A percentile compares a stretch with the other conserved stretches of the same genome.
Conservation (phyloP, 495 filamentous ascomycete species). For the Glarea lozoyensis region DNA sequence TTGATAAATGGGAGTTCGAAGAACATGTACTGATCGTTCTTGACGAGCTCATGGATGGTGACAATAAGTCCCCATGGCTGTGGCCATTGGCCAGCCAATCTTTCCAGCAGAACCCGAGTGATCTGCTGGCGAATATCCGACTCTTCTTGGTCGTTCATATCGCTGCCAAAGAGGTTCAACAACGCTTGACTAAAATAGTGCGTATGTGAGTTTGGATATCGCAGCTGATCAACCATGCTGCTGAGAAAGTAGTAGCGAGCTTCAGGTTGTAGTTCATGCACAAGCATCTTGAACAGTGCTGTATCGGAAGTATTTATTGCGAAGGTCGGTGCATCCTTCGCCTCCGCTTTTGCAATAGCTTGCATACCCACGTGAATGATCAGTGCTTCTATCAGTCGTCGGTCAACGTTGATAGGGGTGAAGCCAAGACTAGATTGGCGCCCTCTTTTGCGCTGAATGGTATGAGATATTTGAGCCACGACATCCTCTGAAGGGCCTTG, state of each 20-base stretch:
- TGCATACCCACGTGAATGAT: constrained; percentile 73
- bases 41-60: constrained; percentile 80
- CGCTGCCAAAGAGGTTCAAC: constrained; percentile 75
- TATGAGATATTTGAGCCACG: constrained; percentile 62
- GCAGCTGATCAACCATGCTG: constrained; percentile 84
- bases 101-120: constrained; percentile 76
- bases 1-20: constrained; percentile 92
- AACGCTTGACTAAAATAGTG: constrained; percentile 88
- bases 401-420: constrained; percentile 56
- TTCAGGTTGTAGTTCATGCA: constrained; percentile 64
- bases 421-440: constrained; percentile 53
- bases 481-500: constrained; percentile 52
- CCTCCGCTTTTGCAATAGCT: constrained; percentile 48
- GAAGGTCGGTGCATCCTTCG: constrained; percentile 58
- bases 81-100: constrained; percentile 80
- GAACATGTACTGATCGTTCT: constrained; percentile 81
- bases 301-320: constrained; percentile 61
- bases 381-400: constrained; percentile 67
- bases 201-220: constrained; percentile 81
- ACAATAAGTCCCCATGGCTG: constrained; percentile 96
- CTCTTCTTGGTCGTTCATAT: constrained; percentile 67
- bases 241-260: constrained; percentile 75
- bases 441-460: constrained; percentile 44
- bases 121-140: constrained; percentile 83
- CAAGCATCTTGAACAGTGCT: constrained; percentile 63